These are phyloP conservation scores for Teunomyces gatunensis DNA, from an alignment of 805 yeast species.

Conservation along the genomic window DNA sequence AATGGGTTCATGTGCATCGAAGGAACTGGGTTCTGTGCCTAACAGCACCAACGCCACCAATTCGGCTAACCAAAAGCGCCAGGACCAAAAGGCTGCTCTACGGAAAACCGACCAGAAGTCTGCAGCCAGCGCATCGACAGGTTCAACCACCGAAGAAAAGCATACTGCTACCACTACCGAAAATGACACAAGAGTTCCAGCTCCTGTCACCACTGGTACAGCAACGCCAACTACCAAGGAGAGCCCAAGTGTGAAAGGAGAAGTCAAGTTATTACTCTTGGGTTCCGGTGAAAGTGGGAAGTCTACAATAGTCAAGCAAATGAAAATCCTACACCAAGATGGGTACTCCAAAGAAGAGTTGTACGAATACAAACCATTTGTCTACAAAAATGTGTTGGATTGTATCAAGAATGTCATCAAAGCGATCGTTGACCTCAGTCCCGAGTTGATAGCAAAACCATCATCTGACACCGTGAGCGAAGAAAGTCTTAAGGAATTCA, in stretches of 20 bases:
- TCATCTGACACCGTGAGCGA: slow-evolving; percentile 1
- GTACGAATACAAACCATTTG: slow-evolving; percentile 71
- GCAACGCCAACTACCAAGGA: neutral
- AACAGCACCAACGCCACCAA: slow-evolving; percentile 1
- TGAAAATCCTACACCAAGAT: slow-evolving; percentile 71
- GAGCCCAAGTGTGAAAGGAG: slow-evolving; percentile 18
- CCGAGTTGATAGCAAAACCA: slow-evolving; percentile 28
- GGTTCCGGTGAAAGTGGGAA: slow-evolving; percentile 91
- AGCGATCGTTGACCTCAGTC: slow-evolving; percentile 58
- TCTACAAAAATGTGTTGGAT: slow-evolving; percentile 73
- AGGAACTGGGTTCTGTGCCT: slow-evolving; percentile 8
- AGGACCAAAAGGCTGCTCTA: slow-evolving; percentile 13
- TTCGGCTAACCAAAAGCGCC: slow-evolving; percentile 11
- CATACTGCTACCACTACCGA: neutral
- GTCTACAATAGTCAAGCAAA: slow-evolving; percentile 77
- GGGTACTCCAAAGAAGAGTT: slow-evolving; percentile 73
- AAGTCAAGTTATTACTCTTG: slow-evolving; percentile 69
- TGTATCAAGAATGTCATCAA: slow-evolving; percentile 68
- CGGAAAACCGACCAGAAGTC: slow-evolving; percentile 8
- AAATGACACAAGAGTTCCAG: neutral
- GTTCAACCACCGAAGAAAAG: slow-evolving; percentile 9
- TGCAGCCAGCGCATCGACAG: slow-evolving; percentile 8
- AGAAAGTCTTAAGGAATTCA: slow-evolving; percentile 12
- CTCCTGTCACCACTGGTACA: neutral
- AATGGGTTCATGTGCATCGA: slow-evolving; percentile 15